Percentiles rank a stretch among this genome's conserved stretches.
Conservation (phyloP, 768 basidiomycete genomes). For the Rhodotorula diobovata region DNA sequence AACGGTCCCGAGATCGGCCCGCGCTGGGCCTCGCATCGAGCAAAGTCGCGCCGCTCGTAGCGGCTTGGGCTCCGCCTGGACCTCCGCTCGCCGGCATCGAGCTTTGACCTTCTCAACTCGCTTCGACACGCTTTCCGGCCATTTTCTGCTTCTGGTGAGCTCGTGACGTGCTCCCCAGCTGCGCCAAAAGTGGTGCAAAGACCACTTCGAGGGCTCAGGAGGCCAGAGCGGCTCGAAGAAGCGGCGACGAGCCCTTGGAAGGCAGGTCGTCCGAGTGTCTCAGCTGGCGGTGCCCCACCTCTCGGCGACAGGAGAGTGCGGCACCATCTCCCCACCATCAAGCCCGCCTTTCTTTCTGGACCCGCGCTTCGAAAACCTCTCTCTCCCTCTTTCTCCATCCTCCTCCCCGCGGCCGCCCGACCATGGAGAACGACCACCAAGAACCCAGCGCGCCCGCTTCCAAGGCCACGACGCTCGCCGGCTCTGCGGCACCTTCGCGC, state of each 20-base stretch:
- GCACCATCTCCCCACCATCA: conserved; percentile 5
- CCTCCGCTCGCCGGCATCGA: neutral
- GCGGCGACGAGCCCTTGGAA: too few species aligned
- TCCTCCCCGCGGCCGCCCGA: neutral
- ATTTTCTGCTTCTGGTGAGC: neutral
- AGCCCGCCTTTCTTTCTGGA: neutral
- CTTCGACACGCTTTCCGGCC: neutral
- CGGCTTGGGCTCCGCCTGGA: neutral
- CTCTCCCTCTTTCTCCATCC: neutral
- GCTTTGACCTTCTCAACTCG: neutral
- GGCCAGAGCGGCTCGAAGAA: neutral
- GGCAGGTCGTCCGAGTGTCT: neutral
- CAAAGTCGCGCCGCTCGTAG: neutral
- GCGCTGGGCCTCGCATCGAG: neutral
- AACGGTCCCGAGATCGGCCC: neutral
- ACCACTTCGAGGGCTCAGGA: too few species aligned
- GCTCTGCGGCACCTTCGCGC: conserved; percentile 19
- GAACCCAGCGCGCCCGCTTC: conserved; percentile 1
- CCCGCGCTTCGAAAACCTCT: neutral
- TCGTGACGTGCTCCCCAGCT: neutral
- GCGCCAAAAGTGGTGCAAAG: too few species aligned
- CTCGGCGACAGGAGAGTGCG: neutral
- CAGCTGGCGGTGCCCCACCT: neutral
- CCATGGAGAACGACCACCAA: conserved; percentile 21
- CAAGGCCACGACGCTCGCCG: conserved; percentile 27